Evolutionary conservation across 805 yeast genomes (phyloP), one percentile per base, ranked within the genome.

Genomic region (Candida glaebosa): DNA sequence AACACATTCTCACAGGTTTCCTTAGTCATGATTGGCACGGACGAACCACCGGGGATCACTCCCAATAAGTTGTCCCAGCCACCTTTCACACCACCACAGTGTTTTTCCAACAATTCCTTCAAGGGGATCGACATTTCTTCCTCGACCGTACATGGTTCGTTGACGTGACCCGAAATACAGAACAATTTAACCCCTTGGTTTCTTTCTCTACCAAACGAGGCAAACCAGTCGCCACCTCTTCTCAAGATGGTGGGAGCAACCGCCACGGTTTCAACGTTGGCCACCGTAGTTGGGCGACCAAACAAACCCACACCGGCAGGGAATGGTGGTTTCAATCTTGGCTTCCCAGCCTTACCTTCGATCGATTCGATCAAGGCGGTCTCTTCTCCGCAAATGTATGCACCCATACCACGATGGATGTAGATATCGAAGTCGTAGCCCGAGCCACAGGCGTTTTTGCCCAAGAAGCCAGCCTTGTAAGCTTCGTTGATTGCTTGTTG

Each of bases 271-370:
- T 87, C 96, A 45, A 87, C 96, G 59, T 87, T 87, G 48, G 95
- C 84, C 44, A 87, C 96, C 34, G 96, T 87, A 24, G 90, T 79
- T 50, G 96, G 96, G 64, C 96, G 79, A 57, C 96, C 96, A 53
- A 84, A 87, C 42, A 87, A 72, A 56, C 96, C 96, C 44, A 87
- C 91, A 57, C 95, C 96, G 26, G 95, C 96, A 26, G 96, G 96
- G 78, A 87, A 87, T 49, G 96, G 96, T 28, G 96, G 96, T 79
- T 87, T 87, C 63, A 87, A 76, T 67, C 96, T 81, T 52, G 96
- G 96, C 68, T 87, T 87, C 51, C 96, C 96, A 43, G 93, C 95
- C 67, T 87, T 87, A 54, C 96, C 96, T 69, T 87, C 96, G 41
- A 87, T 71, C 3, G 90, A 82, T 70, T 87, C 96, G 58, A 87